A percentile compares a stretch with the other conserved stretches of the same genome.
phyloP scores from a whole-genome alignment of 163 green algal species.

The Chlorella variabilis region DNA sequence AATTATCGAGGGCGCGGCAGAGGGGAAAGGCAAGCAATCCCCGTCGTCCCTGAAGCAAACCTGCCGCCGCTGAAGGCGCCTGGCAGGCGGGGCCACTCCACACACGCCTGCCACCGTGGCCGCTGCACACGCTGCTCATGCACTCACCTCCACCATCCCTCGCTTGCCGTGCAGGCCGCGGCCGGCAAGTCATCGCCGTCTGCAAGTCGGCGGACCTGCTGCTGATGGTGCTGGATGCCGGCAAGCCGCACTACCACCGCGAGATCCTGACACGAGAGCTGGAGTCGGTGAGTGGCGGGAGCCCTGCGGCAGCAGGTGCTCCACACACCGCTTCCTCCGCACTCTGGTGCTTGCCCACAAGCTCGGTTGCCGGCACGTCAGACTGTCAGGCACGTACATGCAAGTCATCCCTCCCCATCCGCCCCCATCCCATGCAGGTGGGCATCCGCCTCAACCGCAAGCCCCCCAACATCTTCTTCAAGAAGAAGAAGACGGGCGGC shows the following conservation, averaged over 20 bases:
- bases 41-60: too few relatives aligned
- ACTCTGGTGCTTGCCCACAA: slow-evolving; percentile 91
- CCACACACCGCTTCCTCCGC: too few relatives aligned
- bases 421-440: slow-evolving; percentile 54
- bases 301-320: background rate
- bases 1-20: slow-evolving; percentile 91
- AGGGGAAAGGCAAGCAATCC: slow-evolving; percentile 53
- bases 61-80: too few relatives aligned
- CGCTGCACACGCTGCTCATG: too few relatives aligned
- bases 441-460: slow-evolving; percentile 90
- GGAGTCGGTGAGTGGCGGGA: background rate
- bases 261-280: slow-evolving; percentile 44
- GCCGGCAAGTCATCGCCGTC: slow-evolving; percentile 95
- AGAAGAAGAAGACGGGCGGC: slow-evolving; percentile 96
- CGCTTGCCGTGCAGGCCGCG: slow-evolving; percentile 36
- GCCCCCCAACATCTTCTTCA: slow-evolving; percentile 94
- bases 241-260: slow-evolving; percentile 89
- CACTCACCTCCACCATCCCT: too few relatives aligned
- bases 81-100: too few relatives aligned
- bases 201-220: slow-evolving; percentile 97
- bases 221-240: slow-evolving; percentile 98
- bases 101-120: too few relatives aligned
- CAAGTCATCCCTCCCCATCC: background rate
- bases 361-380: slow-evolving; percentile 81
- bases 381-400: slow-evolving; percentile 26